A percentile compares a stretch with the other conserved stretches of the same genome.
Conservation (phyloP, 495 filamentous ascomycete genomes). For the Lophiotrema nucula region DNA sequence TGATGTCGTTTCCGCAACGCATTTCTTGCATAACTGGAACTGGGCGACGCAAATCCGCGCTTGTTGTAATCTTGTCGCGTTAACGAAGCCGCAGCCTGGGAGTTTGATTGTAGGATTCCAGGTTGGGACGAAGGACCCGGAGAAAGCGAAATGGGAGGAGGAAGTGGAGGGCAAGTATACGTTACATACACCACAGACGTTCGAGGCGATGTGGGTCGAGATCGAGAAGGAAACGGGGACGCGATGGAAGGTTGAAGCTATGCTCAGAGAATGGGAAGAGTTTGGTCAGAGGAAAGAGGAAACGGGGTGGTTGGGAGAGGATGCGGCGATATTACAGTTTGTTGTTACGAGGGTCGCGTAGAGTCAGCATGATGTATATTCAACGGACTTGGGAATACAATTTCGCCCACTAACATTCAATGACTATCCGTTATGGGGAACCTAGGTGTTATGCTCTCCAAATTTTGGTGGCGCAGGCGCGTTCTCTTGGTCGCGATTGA, state of each 20-base stretch:
- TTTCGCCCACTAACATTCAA: no score
- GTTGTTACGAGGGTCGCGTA: no score
- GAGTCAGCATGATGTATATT: no score
- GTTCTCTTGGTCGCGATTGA: no score
- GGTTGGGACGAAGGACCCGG: neutral
- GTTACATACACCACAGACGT: neutral
- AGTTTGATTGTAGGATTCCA: neutral
- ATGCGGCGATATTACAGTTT: no score
- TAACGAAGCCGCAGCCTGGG: neutral
- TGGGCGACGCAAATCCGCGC: neutral
- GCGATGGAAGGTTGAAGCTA: neutral
- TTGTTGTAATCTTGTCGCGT: neutral
- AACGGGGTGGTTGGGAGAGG: neutral
- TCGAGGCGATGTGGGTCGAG: neutral
- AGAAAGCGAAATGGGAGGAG: neutral
- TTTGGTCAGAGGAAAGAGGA: neutral
- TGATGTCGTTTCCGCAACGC: neutral
- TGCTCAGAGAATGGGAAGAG: neutral
- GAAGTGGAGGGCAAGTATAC: neutral
- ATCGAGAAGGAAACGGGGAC: neutral
- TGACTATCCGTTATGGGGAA: no score
- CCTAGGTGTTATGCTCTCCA: no score
- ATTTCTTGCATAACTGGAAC: neutral
- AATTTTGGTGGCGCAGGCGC: no score
- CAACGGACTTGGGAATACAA: no score